Conservation (phyloP, 257 asterid species). For the Solanum clarkiae region DNA sequence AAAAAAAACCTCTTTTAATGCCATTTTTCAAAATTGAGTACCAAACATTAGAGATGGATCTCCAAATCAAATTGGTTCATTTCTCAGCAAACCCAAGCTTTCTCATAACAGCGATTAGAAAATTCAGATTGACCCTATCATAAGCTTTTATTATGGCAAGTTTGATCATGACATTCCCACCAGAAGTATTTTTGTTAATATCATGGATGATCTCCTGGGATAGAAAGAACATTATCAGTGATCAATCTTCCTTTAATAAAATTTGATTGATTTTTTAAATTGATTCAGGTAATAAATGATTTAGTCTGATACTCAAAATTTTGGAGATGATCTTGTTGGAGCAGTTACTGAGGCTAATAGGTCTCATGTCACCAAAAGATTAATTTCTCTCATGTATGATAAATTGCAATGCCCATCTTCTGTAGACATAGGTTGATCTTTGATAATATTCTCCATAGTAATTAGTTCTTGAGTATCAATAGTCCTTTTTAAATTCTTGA, state of each 20-base stretch:
- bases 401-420: too few species aligned
- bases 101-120: background rate
- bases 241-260: background rate
- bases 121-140: background rate
- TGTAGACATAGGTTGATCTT: too few species aligned
- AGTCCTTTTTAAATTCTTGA: too few species aligned
- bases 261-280: background rate
- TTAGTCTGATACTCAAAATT: background rate
- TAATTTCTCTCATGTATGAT: too few species aligned
- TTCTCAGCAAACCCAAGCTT: background rate
- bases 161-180: background rate
- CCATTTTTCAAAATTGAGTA: background rate
- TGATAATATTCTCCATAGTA: too few species aligned
- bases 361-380: background rate
- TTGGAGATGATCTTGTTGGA: background rate
- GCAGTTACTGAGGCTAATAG: background rate
- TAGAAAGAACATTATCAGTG: background rate
- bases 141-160: background rate
- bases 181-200: background rate
- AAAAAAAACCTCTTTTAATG: background rate
- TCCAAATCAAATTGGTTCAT: background rate
- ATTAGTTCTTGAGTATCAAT: too few species aligned
- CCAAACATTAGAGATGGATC: background rate
- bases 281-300: background rate
- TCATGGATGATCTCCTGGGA: background rate